Conservation (phyloP, 495 filamentous ascomycete species). For the Extremus antarcticus region DNA sequence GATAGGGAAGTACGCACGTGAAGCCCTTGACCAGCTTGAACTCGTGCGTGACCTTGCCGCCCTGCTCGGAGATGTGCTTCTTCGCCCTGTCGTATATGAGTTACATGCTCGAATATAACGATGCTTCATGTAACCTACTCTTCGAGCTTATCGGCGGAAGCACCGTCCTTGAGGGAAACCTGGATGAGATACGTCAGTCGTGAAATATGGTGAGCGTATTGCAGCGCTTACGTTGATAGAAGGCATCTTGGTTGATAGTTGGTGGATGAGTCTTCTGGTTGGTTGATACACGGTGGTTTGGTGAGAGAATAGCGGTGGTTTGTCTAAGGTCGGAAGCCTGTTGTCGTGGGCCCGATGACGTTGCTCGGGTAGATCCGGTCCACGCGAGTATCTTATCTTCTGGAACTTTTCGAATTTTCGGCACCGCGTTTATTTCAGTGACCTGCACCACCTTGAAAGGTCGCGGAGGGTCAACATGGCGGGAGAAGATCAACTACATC, state of each 20-base stretch:
- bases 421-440: too few species aligned
- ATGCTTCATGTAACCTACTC: conserved; percentile 49
- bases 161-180: conserved; percentile 68
- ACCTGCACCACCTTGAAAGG: too few species aligned
- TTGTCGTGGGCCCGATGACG: not conserved
- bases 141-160: conserved; percentile 48
- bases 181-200: conserved; percentile 27
- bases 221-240: conserved; percentile 9
- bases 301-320: too few species aligned
- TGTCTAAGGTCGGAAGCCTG: not conserved
- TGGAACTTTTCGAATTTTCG: not conserved
- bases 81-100: conserved; percentile 51
- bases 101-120: too few species aligned
- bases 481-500: conserved; percentile 70
- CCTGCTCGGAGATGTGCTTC: conserved; percentile 53
- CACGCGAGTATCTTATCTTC: not conserved
- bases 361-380: not conserved
- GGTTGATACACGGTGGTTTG: not conserved
- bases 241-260: conserved; percentile 12
- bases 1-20: conserved; percentile 51
- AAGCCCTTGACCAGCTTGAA: conserved; percentile 84
- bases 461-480: conserved; percentile 40
- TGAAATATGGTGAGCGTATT: not conserved
- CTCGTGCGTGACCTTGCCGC: conserved; percentile 71
- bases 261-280: not conserved